A percentile compares a stretch with the other conserved stretches of the same genome.
Conservation (phyloP, 2,329 filamentous ascomycete species). For the Diaporthe sp. region DNA sequence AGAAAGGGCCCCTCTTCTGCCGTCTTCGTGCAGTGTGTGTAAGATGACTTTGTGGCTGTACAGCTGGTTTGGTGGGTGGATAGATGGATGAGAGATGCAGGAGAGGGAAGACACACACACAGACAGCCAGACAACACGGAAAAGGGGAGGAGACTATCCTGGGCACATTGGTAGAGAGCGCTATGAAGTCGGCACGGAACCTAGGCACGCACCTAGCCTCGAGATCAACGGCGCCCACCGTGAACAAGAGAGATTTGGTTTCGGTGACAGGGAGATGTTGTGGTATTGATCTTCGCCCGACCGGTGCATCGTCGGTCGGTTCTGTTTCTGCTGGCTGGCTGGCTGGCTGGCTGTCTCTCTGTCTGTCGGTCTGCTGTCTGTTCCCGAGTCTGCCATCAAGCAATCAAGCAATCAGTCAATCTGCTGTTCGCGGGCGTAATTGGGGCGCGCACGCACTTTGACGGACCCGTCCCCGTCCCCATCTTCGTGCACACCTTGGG, state of each 20-base stretch:
- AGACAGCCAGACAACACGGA: background rate
- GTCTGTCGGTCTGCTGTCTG: background rate
- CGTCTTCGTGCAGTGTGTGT: background rate
- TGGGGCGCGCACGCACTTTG: slow-evolving; percentile 11
- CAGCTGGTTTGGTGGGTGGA: background rate
- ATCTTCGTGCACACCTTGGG: slow-evolving; percentile 6
- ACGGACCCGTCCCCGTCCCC: background rate
- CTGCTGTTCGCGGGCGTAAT: background rate
- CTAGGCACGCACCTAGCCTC: background rate
- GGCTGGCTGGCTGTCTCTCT: background rate
- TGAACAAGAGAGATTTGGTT: slow-evolving; percentile 4
- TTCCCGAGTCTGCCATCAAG: background rate
- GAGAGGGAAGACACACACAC: background rate
- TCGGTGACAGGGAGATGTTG: slow-evolving; percentile 8
- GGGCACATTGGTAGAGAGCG: too few species aligned
- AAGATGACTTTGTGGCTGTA: slow-evolving; percentile 5
- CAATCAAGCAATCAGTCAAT: slow-evolving; percentile 1
- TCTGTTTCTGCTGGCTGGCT: background rate
- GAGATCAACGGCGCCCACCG: slow-evolving; percentile 15
- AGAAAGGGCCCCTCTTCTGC: background rate
- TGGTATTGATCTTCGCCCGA: slow-evolving; percentile 13
- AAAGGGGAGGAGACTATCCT: background rate
- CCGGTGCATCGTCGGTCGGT: background rate
- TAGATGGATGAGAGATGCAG: background rate
- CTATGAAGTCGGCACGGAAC: too few species aligned